Base-by-base conservation (phyloP, 2,329 filamentous ascomycete genomes). In the Sclerotinia borealis region DNA sequence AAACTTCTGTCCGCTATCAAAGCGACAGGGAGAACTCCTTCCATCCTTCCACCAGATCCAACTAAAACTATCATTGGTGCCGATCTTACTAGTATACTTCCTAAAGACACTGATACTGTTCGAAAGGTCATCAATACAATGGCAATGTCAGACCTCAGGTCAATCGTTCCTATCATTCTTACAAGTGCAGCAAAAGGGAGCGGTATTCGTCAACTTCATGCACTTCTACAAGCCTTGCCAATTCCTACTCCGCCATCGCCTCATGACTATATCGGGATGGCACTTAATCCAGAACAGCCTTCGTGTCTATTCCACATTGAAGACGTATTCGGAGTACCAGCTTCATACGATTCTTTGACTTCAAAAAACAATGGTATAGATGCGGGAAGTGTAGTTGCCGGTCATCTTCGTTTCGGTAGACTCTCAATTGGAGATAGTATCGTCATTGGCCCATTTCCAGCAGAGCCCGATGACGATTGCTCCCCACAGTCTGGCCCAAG, bases 121-220 rank as follows among this genome's bases (percentile, higher is more conserved):
- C 80, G 81, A 61, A 79, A 79, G 9, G 76, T 85, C 9, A 76
- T 88, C n/a, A 72, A 80, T 58, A 76, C 76, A 31, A 79, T 90
- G 29, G 73, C 78, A 22, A 75, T 76, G 27, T 72, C 67, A 41
- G 62, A 65, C 31, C 65, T 74, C n/a, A 71, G 62, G 37, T 67
- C 71, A 1, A 79, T 85, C 39, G 89, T 98, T 1, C 95, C 95
- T 0, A 93, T 99, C 55, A 78, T 97, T 1, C 81, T 98, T 64
- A 93, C 92, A 4, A 97, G 93, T 72, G 87, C 92, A 4, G 87
- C 96, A 2, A 91, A 89, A 68, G 95, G 93, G 0, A 87, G 83
- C 15, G 93, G 95, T 0, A 89, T 98, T 61, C 86, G 87, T 6
- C 84, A 90, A 61, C 75, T 96, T 27, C 95, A 98, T 77, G 90